Evolutionary conservation across 2,329 filamentous ascomycete genomes (phyloP), one percentile per base, ranked within the genome.

Genomic region (Ceratocystis diversiconidia): DNA sequence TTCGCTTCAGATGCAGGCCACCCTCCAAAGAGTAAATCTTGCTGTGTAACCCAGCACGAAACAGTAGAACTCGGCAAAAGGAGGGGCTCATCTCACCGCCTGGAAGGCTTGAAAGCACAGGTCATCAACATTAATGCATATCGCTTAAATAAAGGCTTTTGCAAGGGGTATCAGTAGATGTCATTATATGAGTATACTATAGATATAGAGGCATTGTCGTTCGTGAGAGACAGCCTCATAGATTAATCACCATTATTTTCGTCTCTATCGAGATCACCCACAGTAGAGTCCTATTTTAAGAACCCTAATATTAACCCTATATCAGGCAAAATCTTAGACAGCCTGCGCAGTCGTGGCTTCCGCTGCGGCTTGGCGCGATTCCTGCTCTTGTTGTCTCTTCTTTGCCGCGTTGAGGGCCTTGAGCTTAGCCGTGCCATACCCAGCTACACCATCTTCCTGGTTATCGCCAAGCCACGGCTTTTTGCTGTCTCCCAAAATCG

Each of bases 381-480:
- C 52, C 17, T 22, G 36, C 22, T 62, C 66, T 12, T 57, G 41
- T 60, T 62, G 55, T 36, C 10, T 46, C 67, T 62, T 67, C 64
- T 69, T 65, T 3, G 82, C 84, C 63, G 78, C 79, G 63, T 84
- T 82, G 65, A 86, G 78, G 64, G 88, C 86, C 79, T 84, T 88
- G 70, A 85, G 80, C 80, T 89, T 94, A 61, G 92, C 92, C 2
- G 91, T 96, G 5, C 92, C 92, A 67, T 95, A 75, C 1, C 92
- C 92, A 17, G 83, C 83, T 62, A 92, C 81, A 46, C 92, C 92
- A 1, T 78, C 80, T 74, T 92, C 89, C 80, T 99, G 94, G 73
- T 90, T 86, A 66, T 85, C 82, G 1, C 92, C 92, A 63, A 99
- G 78, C 94, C 94, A 99, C 19, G 94, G 94, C 82, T 99, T 99